phyloP scores from a whole-genome alignment of 441 rosid genomes.

The Pelargonium citronellum region DNA sequence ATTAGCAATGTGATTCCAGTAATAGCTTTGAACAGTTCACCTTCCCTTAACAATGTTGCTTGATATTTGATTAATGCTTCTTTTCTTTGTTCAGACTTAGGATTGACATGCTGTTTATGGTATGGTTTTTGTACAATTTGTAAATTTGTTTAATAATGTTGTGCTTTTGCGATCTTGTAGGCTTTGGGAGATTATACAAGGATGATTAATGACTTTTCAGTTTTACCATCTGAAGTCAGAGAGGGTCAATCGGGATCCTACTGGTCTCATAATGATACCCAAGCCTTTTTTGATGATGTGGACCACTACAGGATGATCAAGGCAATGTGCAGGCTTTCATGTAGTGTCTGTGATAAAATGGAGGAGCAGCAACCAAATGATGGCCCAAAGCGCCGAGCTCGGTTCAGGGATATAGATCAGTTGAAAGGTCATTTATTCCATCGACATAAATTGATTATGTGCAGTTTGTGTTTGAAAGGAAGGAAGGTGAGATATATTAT shows the following conservation, averaged over 20 bases:
- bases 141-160: not conserved
- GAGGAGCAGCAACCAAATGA: slow-evolving; percentile 52
- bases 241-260: slow-evolving; percentile 67
- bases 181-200: slow-evolving; percentile 86
- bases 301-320: slow-evolving; percentile 92
- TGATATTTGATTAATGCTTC: not conserved
- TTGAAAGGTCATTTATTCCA: slow-evolving; percentile 87
- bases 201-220: slow-evolving; percentile 77
- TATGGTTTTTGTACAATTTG: not conserved
- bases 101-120: not conserved
- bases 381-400: slow-evolving; percentile 46
- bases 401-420: slow-evolving; percentile 77
- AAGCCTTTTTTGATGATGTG: slow-evolving; percentile 73
- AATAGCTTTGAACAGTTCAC: not conserved
- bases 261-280: slow-evolving; percentile 85
- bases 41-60: not conserved
- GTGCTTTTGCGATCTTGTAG: slow-evolving; percentile 32
- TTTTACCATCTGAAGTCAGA: slow-evolving; percentile 63
- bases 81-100: not conserved
- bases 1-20: not conserved
- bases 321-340: slow-evolving; percentile 94
- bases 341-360: slow-evolving; percentile 65
- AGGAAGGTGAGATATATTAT: slow-evolving; percentile 53
- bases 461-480: slow-evolving; percentile 84
- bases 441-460: slow-evolving; percentile 70